Evolutionary conservation across 176 grass and related monocot genomes (phyloP).

Genomic region (Carex littledalei): DNA sequence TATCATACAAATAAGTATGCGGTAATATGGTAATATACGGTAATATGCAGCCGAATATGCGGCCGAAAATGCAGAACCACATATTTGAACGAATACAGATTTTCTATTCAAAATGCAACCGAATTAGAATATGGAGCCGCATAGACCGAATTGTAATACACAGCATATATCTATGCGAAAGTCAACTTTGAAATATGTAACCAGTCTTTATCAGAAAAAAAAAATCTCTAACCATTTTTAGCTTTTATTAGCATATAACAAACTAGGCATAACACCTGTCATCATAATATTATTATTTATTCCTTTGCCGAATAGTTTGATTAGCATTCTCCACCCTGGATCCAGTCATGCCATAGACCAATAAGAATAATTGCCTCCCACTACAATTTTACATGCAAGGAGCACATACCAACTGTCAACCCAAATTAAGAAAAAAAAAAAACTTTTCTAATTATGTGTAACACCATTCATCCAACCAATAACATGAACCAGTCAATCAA

Average conservation of each 20-base stretch:
- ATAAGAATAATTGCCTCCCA: slow-evolving; percentile 8
- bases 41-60: too few relatives aligned
- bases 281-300: neutral
- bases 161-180: neutral
- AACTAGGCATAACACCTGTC: neutral
- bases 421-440: slow-evolving; percentile 19
- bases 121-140: too few relatives aligned
- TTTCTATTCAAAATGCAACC: too few relatives aligned
- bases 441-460: neutral
- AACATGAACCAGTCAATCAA: slow-evolving; percentile 9
- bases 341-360: neutral
- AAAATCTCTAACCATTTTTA: neutral
- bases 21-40: too few relatives aligned
- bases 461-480: slow-evolving; percentile 6
- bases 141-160: too few relatives aligned
- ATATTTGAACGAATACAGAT: too few relatives aligned
- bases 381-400: slow-evolving; percentile 21
- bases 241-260: neutral
- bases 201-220: neutral
- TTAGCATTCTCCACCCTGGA: slow-evolving; percentile 11
- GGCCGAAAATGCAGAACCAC: too few relatives aligned
- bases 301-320: neutral
- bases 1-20: too few relatives aligned
- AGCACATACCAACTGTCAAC: slow-evolving; percentile 11
- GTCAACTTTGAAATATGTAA: neutral